phyloP scores from a whole-genome alignment of 345 rosid species.

The Passiflora organensis region DNA sequence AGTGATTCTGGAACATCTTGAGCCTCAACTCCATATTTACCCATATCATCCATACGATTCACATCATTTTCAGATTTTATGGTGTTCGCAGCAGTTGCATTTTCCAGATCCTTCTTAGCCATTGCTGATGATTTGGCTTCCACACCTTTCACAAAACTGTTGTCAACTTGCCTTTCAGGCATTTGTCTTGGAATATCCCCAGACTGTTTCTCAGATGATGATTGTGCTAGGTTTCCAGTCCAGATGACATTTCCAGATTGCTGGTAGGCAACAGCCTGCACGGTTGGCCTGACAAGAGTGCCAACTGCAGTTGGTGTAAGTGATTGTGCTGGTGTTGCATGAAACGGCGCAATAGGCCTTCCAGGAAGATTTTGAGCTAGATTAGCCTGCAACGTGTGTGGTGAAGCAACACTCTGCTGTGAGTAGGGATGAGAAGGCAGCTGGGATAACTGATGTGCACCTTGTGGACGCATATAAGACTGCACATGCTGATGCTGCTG shows the following conservation, averaged over 20 bases:
- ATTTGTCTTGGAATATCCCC: constrained; percentile 21
- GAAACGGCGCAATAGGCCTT: constrained; percentile 28
- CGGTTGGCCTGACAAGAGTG: constrained; percentile 21
- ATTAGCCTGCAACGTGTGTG: constrained; percentile 29
- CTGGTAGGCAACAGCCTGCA: constrained; percentile 30
- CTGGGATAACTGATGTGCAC: constrained; percentile 26
- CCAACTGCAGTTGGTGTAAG: constrained; percentile 29
- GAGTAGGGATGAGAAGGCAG: constrained; percentile 29
- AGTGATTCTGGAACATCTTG: constrained; percentile 22
- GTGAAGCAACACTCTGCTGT: constrained; percentile 32
- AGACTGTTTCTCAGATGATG: constrained; percentile 25
- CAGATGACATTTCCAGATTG: constrained; percentile 19
- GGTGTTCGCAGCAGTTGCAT: constrained; percentile 20
- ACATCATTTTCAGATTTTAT: constrained; percentile 36
- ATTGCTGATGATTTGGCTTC: constrained; percentile 24
- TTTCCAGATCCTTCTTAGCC: constrained; percentile 27
- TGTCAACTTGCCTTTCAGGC: constrained; percentile 24
- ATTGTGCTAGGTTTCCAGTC: constrained; percentile 21
- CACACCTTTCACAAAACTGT: constrained; percentile 22
- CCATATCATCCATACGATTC: constrained; percentile 22
- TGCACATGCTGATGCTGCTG: constrained; percentile 40
- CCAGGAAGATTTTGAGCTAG: constrained; percentile 30
- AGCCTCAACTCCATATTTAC: constrained; percentile 21
- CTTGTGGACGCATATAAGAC: constrained; percentile 41
- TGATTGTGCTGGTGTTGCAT: constrained; percentile 32